These are phyloP conservation scores for Globisporangium paddicum DNA, from an alignment of 352 stramenopile species.

Conservation along the genomic window DNA sequence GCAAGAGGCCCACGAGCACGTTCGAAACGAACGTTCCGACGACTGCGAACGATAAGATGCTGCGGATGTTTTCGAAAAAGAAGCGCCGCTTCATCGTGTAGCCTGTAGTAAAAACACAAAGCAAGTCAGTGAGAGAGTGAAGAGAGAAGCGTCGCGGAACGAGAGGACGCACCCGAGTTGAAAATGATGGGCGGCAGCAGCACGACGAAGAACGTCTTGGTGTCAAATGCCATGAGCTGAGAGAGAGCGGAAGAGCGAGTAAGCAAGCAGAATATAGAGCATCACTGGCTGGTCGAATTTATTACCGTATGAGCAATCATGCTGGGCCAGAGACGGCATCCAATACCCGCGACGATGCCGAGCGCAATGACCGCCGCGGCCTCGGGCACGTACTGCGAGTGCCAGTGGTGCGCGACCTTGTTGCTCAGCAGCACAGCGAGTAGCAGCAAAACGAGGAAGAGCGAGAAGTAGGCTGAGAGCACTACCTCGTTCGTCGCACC, in stretches of 20 bases:
- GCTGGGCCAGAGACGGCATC: slow-evolving; percentile 52
- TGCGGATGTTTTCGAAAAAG: slow-evolving; percentile 89
- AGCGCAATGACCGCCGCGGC: slow-evolving; percentile 50
- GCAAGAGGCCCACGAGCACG: slow-evolving; percentile 71
- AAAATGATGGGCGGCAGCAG: slow-evolving; percentile 94
- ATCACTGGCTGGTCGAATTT: background rate
- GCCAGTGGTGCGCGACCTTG: slow-evolving; percentile 63
- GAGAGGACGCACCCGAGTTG: slow-evolving; percentile 61
- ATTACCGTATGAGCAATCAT: slow-evolving; percentile 37
- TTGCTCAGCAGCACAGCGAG: slow-evolving; percentile 73
- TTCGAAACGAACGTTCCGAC: slow-evolving; percentile 89
- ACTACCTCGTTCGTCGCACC: slow-evolving; percentile 46
- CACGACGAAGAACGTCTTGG: slow-evolving; percentile 91
- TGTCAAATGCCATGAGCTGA: slow-evolving; percentile 82
- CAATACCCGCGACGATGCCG: slow-evolving; percentile 42
- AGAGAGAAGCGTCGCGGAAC: background rate
- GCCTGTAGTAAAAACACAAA: slow-evolving; percentile 8
- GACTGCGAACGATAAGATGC: slow-evolving; percentile 89
- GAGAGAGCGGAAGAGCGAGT: slow-evolving; percentile 1
- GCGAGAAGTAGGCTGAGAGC: slow-evolving; percentile 64
- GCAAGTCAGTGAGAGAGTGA: background rate
- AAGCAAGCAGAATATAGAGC: background rate
- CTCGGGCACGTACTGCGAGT: slow-evolving; percentile 70
- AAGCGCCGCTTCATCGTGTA: slow-evolving; percentile 90
- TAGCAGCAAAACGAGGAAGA: slow-evolving; percentile 70